Evolutionary conservation across 345 rosid genomes (phyloP).

Genomic region (Bretschneidera sinensis): DNA sequence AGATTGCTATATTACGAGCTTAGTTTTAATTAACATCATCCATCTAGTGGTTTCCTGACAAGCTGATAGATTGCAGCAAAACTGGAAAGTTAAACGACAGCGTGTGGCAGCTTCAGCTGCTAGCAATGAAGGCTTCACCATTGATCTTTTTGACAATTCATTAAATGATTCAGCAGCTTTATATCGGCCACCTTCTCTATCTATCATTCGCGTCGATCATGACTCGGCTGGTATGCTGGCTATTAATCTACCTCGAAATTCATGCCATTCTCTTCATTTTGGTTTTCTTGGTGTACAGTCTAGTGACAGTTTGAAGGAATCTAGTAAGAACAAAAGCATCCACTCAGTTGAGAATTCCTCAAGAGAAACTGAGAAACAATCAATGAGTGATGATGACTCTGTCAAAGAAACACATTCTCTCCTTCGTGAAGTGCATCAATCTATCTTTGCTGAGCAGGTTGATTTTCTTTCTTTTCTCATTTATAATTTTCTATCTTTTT

Average conservation of each 20-base stretch:
- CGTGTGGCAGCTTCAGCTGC: conserved; percentile 59
- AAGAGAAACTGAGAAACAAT: too few relatives aligned
- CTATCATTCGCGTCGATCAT: conserved; percentile 71
- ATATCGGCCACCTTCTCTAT: conserved; percentile 54
- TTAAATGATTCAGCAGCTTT: conserved; percentile 41
- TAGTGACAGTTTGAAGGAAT: conserved; percentile 22
- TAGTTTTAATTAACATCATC: background rate
- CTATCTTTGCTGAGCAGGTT: conserved; percentile 91
- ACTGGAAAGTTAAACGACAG: conserved; percentile 95
- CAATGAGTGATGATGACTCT: conserved; percentile 47
- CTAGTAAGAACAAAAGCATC: conserved; percentile 27
- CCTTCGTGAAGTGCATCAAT: conserved; percentile 68
- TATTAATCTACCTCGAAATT: conserved; percentile 68
- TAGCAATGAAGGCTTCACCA: conserved; percentile 76
- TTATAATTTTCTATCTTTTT: conserved; percentile 2
- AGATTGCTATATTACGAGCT: background rate
- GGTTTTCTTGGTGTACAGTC: conserved; percentile 60
- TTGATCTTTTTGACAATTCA: conserved; percentile 79
- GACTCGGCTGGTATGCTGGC: conserved; percentile 93
- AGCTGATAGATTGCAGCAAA: conserved; percentile 88
- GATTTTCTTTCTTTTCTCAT: conserved; percentile 8
- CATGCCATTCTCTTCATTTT: conserved; percentile 68
- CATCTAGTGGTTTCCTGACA: conserved; percentile 28
- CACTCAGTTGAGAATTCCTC: too few relatives aligned
- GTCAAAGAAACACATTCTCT: conserved; percentile 60